Percentiles rank a stretch among this genome's conserved stretches.
Evolutionary conservation across 2,329 filamentous ascomycete species (phyloP).

Genomic region (Phaeosphaeria sp.): DNA sequence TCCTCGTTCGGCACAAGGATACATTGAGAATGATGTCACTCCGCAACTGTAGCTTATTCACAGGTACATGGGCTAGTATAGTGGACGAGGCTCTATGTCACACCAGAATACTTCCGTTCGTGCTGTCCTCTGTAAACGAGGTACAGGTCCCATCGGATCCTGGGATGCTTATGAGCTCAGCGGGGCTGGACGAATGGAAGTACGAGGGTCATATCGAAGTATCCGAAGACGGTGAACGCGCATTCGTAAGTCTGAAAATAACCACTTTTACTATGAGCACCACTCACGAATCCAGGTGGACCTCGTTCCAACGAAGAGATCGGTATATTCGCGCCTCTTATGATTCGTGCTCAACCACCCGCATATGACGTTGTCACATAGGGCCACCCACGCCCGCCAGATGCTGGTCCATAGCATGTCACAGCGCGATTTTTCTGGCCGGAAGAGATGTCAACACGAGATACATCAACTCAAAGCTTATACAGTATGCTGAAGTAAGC

Average conservation of each 20-base stretch:
- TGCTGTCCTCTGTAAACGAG: slow-evolving; percentile 30
- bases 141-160: neutral
- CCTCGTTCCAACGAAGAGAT: slow-evolving; percentile 2
- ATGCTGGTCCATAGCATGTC: neutral
- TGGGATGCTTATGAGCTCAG: neutral
- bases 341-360: neutral
- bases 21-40: slow-evolving; percentile 25
- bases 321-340: slow-evolving; percentile 8
- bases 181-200: slow-evolving; percentile 8
- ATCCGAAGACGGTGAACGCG: slow-evolving; percentile 11
- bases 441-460: neutral
- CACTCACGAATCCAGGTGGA: slow-evolving; percentile 10
- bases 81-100: slow-evolving; percentile 33
- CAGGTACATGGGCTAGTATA: slow-evolving; percentile 32
- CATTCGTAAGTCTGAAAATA: slow-evolving; percentile 15
- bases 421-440: neutral
- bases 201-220: slow-evolving; percentile 18
- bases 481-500: neutral
- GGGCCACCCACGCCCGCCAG: neutral
- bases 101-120: slow-evolving; percentile 23
- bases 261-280: neutral
- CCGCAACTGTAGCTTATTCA: slow-evolving; percentile 17
- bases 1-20: slow-evolving; percentile 27
- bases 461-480: neutral
- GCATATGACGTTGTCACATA: neutral